Conservation (phyloP, 202 grass and related monocot genomes). For the Setaria italica region DNA sequence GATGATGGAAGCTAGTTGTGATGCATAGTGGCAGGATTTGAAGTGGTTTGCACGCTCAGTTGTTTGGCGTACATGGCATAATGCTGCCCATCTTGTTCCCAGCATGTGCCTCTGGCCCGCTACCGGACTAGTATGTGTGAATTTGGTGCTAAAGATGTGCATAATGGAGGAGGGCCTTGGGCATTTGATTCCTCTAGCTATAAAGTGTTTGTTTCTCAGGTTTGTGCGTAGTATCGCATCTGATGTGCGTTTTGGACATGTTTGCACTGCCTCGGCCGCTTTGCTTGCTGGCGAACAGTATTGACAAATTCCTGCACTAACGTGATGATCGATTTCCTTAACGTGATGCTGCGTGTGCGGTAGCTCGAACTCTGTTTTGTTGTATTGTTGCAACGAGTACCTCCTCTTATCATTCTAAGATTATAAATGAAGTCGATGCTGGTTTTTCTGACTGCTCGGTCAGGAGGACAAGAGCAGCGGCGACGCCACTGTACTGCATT, state of each 20-base stretch:
- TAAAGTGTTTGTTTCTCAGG: background rate
- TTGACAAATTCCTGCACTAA: no score
- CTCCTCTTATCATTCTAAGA: no score
- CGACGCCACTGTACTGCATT: no score
- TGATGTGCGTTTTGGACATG: conserved; percentile 8
- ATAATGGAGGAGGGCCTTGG: background rate
- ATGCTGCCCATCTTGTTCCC: background rate
- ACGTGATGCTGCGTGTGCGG: background rate
- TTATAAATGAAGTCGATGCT: no score
- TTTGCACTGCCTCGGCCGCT: background rate
- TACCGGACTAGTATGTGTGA: background rate
- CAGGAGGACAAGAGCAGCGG: no score
- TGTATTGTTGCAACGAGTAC: background rate
- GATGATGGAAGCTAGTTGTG: conserved; percentile 14
- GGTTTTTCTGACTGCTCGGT: no score
- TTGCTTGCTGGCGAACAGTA: background rate
- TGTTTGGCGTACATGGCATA: background rate
- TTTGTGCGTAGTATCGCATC: conserved; percentile 24
- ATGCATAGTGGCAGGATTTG: background rate
- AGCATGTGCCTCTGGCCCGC: conserved; percentile 1
- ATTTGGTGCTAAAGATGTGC: background rate
- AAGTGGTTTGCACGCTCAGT: background rate
- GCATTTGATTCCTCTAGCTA: background rate
- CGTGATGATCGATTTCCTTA: background rate
- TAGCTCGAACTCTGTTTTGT: background rate